Base-by-base conservation (phyloP, 306 rosid species). In the Ormosia semicastrata region DNA sequence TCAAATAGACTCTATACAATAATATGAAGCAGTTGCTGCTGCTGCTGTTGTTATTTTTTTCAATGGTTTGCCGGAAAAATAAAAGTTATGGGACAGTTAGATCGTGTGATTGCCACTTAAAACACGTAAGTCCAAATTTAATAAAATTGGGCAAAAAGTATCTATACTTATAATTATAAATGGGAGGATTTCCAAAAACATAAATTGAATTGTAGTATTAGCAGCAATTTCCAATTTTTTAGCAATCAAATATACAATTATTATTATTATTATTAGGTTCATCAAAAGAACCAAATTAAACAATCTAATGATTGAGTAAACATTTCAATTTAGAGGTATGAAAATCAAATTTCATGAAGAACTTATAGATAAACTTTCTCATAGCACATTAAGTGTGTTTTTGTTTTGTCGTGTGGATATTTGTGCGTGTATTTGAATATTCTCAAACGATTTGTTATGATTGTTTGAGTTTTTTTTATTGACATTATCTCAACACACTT, bases 31-130 rank as follows among this genome's bases (percentile, higher is more conserved):
- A 71, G 8, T 17, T 66, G 44, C 0, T 63, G 68, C 10, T 3
- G 24, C 2, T 12, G 24, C 7, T 66, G 14, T n/a, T 7, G 50
- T 6, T 24, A 24, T 15, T 66, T 14, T 13, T 46, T 13, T 24
- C 24, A 24, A 17, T 49, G 13, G 11, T 7, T 50, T 37, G 60
- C 29, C 13, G 43, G 30, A n/a, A 32, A 30, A 29, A 30, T 8
- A 32, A n/a, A 49, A 33, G 32, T 34, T 33, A 32, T 13, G 62
- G 14, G 6, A 14, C 29, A 36, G 4, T 65, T 30, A 52, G 30
- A 78, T 11, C 24, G 81, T 53, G 69, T 39, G 49, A 14, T 41
- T 67, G 44, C 10, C 82, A 40, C 59, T 56, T 10, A 76, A 63
- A 40, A 33, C 70, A 54, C 10, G 14, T 32, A 6, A 9, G 37